phyloP scores from a whole-genome alignment of 1,284 basidiomycete species.

The Boletus semigastroideus region DNA sequence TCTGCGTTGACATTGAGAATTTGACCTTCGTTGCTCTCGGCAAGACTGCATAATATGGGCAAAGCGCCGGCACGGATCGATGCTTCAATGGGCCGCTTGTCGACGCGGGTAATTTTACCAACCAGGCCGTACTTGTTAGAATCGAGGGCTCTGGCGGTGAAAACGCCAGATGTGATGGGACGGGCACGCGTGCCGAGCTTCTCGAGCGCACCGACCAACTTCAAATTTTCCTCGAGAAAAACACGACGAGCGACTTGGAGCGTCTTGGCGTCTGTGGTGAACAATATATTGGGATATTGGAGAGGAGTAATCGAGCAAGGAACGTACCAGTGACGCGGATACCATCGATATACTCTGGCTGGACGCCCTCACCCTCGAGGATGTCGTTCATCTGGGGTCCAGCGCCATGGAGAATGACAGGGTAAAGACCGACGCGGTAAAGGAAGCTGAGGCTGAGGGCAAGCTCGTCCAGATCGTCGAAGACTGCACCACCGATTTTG shows the following conservation, averaged over 20 bases:
- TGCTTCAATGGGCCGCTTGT: constrained; percentile 94
- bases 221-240: constrained; percentile 94
- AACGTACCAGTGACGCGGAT: constrained; percentile 87
- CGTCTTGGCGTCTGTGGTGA: constrained; percentile 76
- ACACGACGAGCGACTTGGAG: constrained; percentile 92
- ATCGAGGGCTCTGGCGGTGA: constrained; percentile 93
- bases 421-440: constrained; percentile 91
- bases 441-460: constrained; percentile 92
- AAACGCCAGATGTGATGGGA: constrained; percentile 94
- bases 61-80: constrained; percentile 92
- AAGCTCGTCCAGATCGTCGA: constrained; percentile 88
- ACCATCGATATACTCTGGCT: constrained; percentile 94
- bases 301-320: not conserved
- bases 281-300: not conserved
- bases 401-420: constrained; percentile 91
- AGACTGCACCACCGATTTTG: constrained; percentile 92
- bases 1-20: constrained; percentile 97
- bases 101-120: constrained; percentile 88
- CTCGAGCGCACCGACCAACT: constrained; percentile 88
- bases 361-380: constrained; percentile 85
- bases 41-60: constrained; percentile 90
- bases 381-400: constrained; percentile 94
- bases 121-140: constrained; percentile 93
- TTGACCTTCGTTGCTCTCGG: constrained; percentile 89
- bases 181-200: constrained; percentile 91